Evolutionary conservation across 2,329 filamentous ascomycete genomes (phyloP).

Genomic region (Alternaria atra): DNA sequence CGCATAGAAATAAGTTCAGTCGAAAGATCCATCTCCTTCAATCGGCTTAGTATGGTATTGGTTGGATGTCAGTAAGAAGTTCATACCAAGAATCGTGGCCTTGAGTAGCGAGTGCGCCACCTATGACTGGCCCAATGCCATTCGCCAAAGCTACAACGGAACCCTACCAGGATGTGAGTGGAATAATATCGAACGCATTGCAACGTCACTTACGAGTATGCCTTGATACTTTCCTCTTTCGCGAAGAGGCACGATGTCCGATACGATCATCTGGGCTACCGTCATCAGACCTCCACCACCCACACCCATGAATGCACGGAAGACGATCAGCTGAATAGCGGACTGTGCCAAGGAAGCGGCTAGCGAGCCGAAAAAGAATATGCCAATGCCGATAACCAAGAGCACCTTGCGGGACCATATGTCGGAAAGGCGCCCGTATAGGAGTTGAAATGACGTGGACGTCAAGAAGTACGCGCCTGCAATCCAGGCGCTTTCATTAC

Average conservation of each 20-base stretch:
- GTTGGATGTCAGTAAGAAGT: not conserved
- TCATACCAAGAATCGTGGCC: constrained; percentile 26
- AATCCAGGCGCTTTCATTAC: constrained; percentile 64
- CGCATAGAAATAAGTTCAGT: constrained; percentile 49
- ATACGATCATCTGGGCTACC: constrained; percentile 50
- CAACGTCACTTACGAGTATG: constrained; percentile 23
- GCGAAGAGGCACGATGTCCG: constrained; percentile 49
- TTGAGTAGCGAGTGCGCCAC: constrained; percentile 36
- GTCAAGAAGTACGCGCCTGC: constrained; percentile 65
- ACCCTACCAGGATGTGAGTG: constrained; percentile 40
- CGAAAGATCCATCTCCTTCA: constrained; percentile 33
- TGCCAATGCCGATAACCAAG: constrained; percentile 61
- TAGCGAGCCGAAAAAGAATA: constrained; percentile 61
- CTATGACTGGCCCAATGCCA: constrained; percentile 39
- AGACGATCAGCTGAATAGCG: constrained; percentile 65
- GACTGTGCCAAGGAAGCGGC: constrained; percentile 64
- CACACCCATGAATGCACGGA: constrained; percentile 68
- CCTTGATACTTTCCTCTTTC: constrained; percentile 54
- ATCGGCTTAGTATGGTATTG: not conserved
- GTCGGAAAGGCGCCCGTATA: constrained; percentile 70
- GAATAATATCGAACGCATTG: not conserved
- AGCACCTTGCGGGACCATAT: constrained; percentile 62
- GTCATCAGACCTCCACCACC: constrained; percentile 68
- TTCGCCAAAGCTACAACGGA: constrained; percentile 38
- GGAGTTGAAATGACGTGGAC: constrained; percentile 70